phyloP scores from a whole-genome alignment of 148 eudicot species.

The Limonium bicolor region DNA sequence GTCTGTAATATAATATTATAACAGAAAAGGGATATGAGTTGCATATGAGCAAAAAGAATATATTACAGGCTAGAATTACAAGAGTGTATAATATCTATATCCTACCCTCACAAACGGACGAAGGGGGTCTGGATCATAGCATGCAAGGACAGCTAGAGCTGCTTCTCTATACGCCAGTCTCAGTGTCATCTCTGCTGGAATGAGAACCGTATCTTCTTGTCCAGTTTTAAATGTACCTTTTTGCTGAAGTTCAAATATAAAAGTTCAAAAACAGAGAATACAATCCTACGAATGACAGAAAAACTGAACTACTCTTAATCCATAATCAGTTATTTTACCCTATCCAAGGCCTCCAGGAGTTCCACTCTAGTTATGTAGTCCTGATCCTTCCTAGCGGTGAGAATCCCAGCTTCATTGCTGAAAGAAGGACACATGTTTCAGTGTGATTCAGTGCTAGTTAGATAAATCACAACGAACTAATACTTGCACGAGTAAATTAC shows the following conservation, averaged over 20 bases:
- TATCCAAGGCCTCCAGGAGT: constrained; percentile 72
- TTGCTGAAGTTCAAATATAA: constrained; percentile 36
- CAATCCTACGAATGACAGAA: background rate
- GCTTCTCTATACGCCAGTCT: constrained; percentile 95
- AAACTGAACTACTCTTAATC: background rate
- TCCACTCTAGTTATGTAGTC: constrained; percentile 74
- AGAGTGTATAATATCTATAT: background rate
- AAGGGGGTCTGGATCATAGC: constrained; percentile 62
- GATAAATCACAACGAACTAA: constrained; percentile 1
- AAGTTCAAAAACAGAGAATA: background rate
- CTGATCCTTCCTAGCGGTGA: constrained; percentile 85
- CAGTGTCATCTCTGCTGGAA: constrained; percentile 71
- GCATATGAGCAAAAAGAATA: background rate
- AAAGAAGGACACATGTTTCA: background rate
- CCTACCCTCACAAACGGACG: constrained; percentile 56
- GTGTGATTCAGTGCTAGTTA: background rate
- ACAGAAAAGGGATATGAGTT: background rate
- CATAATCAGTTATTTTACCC: constrained; percentile 27
- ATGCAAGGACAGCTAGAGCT: constrained; percentile 78
- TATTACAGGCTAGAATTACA: background rate
- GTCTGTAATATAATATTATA: constrained; percentile 23
- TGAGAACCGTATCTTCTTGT: constrained; percentile 64
- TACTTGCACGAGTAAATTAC: constrained; percentile 13
- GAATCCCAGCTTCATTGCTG: constrained; percentile 90
- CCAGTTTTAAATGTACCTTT: constrained; percentile 95